Percentiles rank a stretch among this genome's conserved stretches.
Evolutionary conservation across 148 eudicot genomes (phyloP).

Genomic region (Simmondsia chinensis): DNA sequence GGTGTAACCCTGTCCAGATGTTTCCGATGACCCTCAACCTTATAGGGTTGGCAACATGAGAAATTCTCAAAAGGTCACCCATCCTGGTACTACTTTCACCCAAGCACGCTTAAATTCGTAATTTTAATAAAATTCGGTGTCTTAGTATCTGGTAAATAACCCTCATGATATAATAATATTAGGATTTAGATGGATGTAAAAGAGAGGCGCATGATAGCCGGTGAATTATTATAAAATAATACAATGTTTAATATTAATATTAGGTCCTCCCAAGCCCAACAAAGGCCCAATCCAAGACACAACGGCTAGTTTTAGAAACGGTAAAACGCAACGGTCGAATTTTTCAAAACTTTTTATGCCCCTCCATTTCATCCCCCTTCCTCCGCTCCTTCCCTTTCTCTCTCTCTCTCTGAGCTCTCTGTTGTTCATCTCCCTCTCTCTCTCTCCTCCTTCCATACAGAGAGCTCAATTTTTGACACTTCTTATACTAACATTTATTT

Average conservation of each 20-base stretch:
- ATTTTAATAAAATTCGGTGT: too few species aligned
- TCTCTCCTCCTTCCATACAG: neutral
- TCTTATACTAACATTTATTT: neutral
- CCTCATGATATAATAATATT: too few species aligned
- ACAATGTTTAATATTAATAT: slow-evolving; percentile 44
- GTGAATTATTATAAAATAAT: too few species aligned
- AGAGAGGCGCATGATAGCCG: too few species aligned
- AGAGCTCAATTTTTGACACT: neutral
- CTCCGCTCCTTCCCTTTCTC: slow-evolving; percentile 11
- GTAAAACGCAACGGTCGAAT: slow-evolving; percentile 48
- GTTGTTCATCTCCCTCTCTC: neutral
- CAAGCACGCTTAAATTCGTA: too few species aligned
- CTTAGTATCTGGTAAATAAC: too few species aligned
- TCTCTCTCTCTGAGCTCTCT: slow-evolving; percentile 8
- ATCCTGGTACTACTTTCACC: too few species aligned
- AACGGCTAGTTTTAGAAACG: slow-evolving; percentile 46
- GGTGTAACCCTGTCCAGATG: too few species aligned
- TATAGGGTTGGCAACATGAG: too few species aligned
- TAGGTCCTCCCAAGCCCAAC: slow-evolving; percentile 23
- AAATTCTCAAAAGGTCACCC: too few species aligned
- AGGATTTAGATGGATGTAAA: too few species aligned
- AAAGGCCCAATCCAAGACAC: neutral
- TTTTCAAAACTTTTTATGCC: slow-evolving; percentile 23
- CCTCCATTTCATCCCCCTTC: slow-evolving; percentile 1
- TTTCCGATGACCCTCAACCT: too few species aligned